Percentiles rank a stretch among this genome's conserved stretches.
phyloP scores from a whole-genome alignment of 805 yeast species.

The Ogataea allantospora region DNA sequence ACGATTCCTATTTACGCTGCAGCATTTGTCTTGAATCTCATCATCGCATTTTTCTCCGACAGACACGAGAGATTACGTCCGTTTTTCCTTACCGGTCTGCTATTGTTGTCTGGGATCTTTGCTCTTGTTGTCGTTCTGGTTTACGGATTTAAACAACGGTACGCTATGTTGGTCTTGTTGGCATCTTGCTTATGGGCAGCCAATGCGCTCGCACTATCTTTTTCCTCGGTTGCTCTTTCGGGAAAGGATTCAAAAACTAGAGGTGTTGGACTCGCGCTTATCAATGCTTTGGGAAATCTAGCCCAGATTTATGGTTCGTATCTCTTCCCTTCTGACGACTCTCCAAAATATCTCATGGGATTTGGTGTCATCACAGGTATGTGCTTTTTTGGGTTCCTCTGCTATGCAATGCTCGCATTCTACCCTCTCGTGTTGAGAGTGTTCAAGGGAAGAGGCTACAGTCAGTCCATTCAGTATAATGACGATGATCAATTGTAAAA shows the following conservation, averaged over 20 bases:
- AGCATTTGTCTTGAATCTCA: conserved; percentile 35
- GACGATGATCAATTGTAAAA: neutral
- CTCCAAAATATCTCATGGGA: conserved; percentile 46
- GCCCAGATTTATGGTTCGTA: conserved; percentile 58
- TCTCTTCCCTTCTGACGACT: conserved; percentile 43
- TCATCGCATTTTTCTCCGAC: conserved; percentile 58
- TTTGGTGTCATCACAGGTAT: conserved; percentile 18
- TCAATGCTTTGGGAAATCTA: conserved; percentile 56
- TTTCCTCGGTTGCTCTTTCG: conserved; percentile 47
- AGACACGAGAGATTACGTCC: conserved; percentile 51
- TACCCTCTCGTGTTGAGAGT: conserved; percentile 2
- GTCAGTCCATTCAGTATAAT: neutral
- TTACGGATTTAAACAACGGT: conserved; percentile 38
- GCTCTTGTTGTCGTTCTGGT: conserved; percentile 10
- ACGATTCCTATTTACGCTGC: conserved; percentile 59
- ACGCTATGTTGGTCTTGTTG: conserved; percentile 59
- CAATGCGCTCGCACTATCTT: conserved; percentile 55
- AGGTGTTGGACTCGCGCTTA: conserved; percentile 30
- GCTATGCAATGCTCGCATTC: conserved; percentile 8
- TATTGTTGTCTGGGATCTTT: conserved; percentile 44
- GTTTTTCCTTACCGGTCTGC: conserved; percentile 48
- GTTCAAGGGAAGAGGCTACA: conserved; percentile 1
- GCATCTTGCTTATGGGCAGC: conserved; percentile 59
- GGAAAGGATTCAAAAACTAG: conserved; percentile 15
- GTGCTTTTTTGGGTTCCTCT: conserved; percentile 13